Evolutionary conservation across 805 yeast genomes (phyloP).

Genomic region (Pichia cabralensis): DNA sequence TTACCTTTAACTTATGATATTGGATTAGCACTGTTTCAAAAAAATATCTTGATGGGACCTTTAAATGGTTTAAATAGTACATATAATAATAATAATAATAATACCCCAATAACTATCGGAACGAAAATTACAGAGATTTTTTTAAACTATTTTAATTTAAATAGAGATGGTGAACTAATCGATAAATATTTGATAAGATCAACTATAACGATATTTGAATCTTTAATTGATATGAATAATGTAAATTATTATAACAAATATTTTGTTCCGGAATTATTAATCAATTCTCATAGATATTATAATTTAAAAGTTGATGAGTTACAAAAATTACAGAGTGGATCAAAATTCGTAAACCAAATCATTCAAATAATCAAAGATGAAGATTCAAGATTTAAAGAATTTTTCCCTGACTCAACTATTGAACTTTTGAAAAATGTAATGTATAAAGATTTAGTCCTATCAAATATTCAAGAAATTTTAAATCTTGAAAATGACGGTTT

Average conservation of each 20-base stretch:
- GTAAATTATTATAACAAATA: constrained; percentile 53
- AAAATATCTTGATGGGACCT: too few species aligned
- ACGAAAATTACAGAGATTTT: constrained; percentile 36
- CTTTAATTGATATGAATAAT: constrained; percentile 41
- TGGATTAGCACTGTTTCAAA: constrained; percentile 60
- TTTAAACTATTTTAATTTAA: constrained; percentile 44
- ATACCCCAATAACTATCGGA: constrained; percentile 38
- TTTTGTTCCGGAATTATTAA: constrained; percentile 59
- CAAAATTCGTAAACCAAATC: constrained; percentile 43
- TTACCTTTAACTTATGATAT: constrained; percentile 60
- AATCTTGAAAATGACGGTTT: constrained; percentile 46
- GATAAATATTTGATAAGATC: constrained; percentile 52
- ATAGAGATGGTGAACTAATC: constrained; percentile 44
- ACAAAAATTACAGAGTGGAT: constrained; percentile 36
- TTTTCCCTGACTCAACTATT: constrained; percentile 42
- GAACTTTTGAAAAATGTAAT: constrained; percentile 47
- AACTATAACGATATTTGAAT: constrained; percentile 61
- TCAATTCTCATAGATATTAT: constrained; percentile 48
- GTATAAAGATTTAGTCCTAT: constrained; percentile 48
- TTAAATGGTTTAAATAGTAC: too few species aligned
- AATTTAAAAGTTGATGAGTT: constrained; percentile 34
- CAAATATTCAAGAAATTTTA: constrained; percentile 48
- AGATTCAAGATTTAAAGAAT: constrained; percentile 41
- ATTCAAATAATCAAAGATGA: constrained; percentile 53
- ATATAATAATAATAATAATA: constrained; percentile 32